These are phyloP conservation scores for Dryas drummondii DNA, from an alignment of 306 rosid species.

Conservation along the genomic window DNA sequence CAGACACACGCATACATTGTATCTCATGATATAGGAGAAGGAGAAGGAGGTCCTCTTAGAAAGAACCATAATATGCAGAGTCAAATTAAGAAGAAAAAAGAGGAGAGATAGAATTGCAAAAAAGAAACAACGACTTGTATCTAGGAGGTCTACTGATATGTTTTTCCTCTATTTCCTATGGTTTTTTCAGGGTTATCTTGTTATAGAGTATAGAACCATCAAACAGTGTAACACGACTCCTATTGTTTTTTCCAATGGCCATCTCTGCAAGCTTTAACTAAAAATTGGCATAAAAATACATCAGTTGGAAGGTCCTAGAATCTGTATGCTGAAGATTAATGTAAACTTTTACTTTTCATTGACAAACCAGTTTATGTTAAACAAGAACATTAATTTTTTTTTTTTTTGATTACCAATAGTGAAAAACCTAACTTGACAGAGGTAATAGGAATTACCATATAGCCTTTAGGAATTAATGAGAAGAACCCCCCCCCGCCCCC, in stretches of 20 bases:
- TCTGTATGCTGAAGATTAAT: background rate
- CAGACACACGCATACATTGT: background rate
- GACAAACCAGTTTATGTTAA: background rate
- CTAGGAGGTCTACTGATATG: background rate
- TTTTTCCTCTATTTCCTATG: background rate
- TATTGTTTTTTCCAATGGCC: background rate
- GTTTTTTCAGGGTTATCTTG: background rate
- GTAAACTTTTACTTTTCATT: too few species aligned
- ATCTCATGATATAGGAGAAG: background rate
- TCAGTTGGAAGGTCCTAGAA: background rate
- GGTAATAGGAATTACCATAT: background rate
- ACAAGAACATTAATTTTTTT: background rate
- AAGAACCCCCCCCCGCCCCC: too few species aligned
- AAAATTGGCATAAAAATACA: background rate
- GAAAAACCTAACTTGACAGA: background rate
- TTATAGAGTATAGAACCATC: background rate
- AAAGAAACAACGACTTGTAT: background rate
- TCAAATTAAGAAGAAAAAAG: background rate
- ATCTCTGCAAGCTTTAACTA: background rate
- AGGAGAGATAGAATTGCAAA: background rate
- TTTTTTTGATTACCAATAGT: too few species aligned
- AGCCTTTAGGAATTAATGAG: background rate
- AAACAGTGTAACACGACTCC: too few species aligned
- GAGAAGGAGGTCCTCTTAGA: background rate
- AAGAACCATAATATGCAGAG: background rate